Conservation (phyloP, 2,329 filamentous ascomycete genomes). For the Pseudocercospora macadamiae region DNA sequence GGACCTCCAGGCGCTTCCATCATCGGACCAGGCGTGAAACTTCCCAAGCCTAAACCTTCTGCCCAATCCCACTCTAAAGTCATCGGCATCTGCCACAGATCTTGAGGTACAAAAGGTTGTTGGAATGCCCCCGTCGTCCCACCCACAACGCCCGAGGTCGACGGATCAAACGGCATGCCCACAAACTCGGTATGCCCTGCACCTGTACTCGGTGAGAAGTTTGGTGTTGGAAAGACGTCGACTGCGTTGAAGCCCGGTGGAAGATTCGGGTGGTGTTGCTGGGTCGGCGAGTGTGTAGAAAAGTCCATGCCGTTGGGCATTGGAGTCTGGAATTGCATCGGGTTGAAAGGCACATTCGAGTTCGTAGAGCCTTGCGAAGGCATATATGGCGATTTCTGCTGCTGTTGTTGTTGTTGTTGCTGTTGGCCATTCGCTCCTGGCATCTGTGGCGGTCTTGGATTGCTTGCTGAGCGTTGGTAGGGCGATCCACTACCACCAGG, state of each 20-base stretch:
- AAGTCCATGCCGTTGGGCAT: constrained; percentile 22
- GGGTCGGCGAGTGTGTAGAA: neutral
- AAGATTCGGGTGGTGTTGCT: constrained; percentile 74
- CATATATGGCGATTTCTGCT: constrained; percentile 23
- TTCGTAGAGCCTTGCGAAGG: constrained; percentile 18
- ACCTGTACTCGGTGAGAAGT: constrained; percentile 11
- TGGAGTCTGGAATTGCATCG: constrained; percentile 9
- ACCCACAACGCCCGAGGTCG: neutral
- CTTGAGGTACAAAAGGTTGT: constrained; percentile 87
- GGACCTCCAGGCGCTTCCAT: neutral
- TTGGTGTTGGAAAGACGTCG: constrained; percentile 14
- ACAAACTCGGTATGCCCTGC: constrained; percentile 18
- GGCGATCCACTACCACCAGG: constrained; percentile 22
- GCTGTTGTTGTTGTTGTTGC: constrained; percentile 18
- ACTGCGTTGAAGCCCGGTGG: constrained; percentile 69
- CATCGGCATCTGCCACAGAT: constrained; percentile 95
- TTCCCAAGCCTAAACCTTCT: constrained; percentile 42
- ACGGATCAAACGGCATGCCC: constrained; percentile 12
- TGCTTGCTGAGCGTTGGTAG: constrained; percentile 24
- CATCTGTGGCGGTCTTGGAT: constrained; percentile 16
- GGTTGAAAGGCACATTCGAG: constrained; percentile 13
- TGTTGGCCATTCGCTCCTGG: constrained; percentile 18
- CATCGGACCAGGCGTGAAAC: constrained; percentile 34
- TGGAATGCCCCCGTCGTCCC: constrained; percentile 58
- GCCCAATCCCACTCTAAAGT: constrained; percentile 89